phyloP scores from a whole-genome alignment of 805 yeast species.

The Teunomyces cretensis region DNA sequence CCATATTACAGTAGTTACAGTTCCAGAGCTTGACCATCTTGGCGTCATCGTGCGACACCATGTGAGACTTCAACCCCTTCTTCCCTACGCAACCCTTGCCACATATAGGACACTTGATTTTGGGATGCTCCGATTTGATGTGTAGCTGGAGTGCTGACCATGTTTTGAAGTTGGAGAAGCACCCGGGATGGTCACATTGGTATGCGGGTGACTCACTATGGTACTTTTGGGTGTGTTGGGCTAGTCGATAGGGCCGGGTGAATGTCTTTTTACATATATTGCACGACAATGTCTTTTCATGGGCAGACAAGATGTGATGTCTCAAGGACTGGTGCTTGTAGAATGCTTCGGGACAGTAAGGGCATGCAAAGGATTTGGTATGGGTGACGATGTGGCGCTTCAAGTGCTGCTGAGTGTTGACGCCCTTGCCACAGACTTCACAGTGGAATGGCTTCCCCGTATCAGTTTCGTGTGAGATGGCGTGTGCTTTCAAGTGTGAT shows the following conservation, averaged over 20 bases:
- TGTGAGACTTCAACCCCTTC: conserved; percentile 68
- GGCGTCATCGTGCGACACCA: conserved; percentile 60
- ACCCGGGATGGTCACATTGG: conserved; percentile 62
- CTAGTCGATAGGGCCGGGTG: conserved; percentile 61
- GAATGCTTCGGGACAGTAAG: conserved; percentile 65
- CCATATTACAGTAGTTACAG: conserved; percentile 53
- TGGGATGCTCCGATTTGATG: conserved; percentile 70
- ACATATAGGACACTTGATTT: conserved; percentile 62
- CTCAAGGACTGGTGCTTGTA: conserved; percentile 73
- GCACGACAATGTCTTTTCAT: conserved; percentile 57
- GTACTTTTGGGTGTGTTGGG: conserved; percentile 61
- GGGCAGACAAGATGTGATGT: conserved; percentile 67
- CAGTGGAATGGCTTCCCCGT: conserved; percentile 72
- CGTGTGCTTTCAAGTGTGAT: conserved; percentile 79
- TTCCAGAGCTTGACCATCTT: conserved; percentile 61
- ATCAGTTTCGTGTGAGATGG: conserved; percentile 54
- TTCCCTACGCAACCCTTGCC: conserved; percentile 72
- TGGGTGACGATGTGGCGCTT: conserved; percentile 84
- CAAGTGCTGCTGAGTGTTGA: conserved; percentile 76
- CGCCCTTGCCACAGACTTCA: conserved; percentile 75
- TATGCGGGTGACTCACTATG: conserved; percentile 60
- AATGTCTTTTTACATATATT: conserved; percentile 63
- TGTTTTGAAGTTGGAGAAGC: conserved; percentile 59
- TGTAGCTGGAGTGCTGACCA: conserved; percentile 77
- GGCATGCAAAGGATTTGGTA: conserved; percentile 62